Evolutionary conservation across 371 early-diverging fungal species (phyloP), one percentile per base, ranked within the genome.

Genomic region (Nosema muscidifuracis): DNA sequence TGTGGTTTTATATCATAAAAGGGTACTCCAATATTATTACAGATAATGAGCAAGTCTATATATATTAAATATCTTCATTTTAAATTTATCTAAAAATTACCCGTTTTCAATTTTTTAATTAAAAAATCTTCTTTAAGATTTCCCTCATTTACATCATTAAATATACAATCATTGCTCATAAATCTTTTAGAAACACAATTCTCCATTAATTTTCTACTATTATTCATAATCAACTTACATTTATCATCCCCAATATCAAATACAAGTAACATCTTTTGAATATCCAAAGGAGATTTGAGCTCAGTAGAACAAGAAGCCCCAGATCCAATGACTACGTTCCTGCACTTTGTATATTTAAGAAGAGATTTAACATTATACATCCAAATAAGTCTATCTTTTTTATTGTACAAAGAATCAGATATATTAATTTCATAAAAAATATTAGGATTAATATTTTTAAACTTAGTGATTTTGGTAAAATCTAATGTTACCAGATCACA

Each of bases 351-450:
- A 26, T 63, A 36, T 55, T 44, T 42, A 10, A 74, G 34, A n/a
- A 74, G 33, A 15, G 26, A 38, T n/a, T 31, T 56, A 1, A 64
- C 56, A 60, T 68, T 68, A 30, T 58, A 44, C 44, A 74, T 40
- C 75, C 75, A 74, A 26, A 20, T 47, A 2, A 68, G 9, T 40
- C 56, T 63, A 18, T 34, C 47, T 40, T 38, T 28, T 10, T 28
- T 62, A 36, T 67, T 50, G 31, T 68, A 64, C 38, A 74, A 34
- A 28, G 55, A 18, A 20, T 64, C 60, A 24, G 34, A 18, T 6
- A 74, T n/a, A 3, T 47, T 22, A 15, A 74, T 50, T 53, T 74
- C 75, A 56, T 56, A 63, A 47, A 68, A 74, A 18, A 74, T 44
- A 36, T 64, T 50, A 38, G 55, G 57, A 38, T 56, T 50, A n/a